A percentile compares a stretch with the other conserved stretches of the same genome.
These are phyloP conservation scores for Phytopythium chamaehyphon DNA, from an alignment of 352 stramenopile species.

Conservation along the genomic window DNA sequence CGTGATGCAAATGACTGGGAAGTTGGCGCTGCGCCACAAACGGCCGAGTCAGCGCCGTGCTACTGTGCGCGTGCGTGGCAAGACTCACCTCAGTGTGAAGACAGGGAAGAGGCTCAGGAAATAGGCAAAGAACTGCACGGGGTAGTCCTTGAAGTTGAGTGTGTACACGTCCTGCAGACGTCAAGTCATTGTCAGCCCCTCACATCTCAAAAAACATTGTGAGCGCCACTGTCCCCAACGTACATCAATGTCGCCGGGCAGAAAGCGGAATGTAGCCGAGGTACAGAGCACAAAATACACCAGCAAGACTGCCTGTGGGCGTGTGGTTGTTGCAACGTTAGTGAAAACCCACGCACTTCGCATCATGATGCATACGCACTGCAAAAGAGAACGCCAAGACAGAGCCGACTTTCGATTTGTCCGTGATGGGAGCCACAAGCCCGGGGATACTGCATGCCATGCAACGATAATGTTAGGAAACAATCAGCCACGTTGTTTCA, in stretches of 20 bases:
- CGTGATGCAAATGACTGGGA: constrained; percentile 85
- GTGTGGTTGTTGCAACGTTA: constrained; percentile 1
- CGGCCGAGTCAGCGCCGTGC: not conserved
- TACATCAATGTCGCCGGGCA: constrained; percentile 75
- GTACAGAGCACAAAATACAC: constrained; percentile 80
- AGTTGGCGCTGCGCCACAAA: constrained; percentile 50
- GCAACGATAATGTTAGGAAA: not conserved
- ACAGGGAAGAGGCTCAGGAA: constrained; percentile 87
- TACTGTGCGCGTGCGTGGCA: too few species aligned
- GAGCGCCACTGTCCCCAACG: not conserved
- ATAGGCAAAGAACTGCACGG: constrained; percentile 74
- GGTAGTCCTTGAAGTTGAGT: constrained; percentile 86
- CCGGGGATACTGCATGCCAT: constrained; percentile 53
- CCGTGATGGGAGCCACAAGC: constrained; percentile 73
- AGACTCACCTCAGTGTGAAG: constrained; percentile 63
- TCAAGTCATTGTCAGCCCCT: not conserved
- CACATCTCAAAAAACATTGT: not conserved
- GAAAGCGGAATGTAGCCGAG: constrained; percentile 79
- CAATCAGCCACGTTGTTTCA: not conserved
- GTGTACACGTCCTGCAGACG: constrained; percentile 78
- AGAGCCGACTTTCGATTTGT: constrained; percentile 71
- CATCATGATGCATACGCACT: constrained; percentile 23
- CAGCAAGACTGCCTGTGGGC: constrained; percentile 54
- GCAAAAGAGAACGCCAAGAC: constrained; percentile 67
- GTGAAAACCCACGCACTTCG: not conserved